Percentiles rank a stretch among this genome's conserved stretches.
Evolutionary conservation across 2,329 filamentous ascomycete genomes (phyloP).

Genomic region (Epichloe scottii): DNA sequence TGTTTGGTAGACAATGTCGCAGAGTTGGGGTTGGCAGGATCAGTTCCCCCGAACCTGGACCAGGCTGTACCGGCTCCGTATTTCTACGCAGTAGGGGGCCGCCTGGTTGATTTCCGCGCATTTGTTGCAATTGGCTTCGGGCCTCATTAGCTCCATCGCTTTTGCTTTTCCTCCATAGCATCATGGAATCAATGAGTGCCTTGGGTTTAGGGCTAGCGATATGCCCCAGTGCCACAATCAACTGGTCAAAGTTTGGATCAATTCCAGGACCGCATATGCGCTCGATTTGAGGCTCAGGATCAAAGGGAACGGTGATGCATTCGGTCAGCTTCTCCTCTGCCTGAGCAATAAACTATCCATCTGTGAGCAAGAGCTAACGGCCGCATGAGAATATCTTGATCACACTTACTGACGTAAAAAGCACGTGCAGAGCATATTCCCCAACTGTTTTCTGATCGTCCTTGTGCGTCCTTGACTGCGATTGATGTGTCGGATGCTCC

Average conservation of each 20-base stretch:
- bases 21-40: conserved; percentile 21
- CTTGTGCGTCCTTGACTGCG: conserved; percentile 58
- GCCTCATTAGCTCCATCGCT: conserved; percentile 74
- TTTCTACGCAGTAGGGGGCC: conserved; percentile 54
- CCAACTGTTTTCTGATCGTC: conserved; percentile 86
- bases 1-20: conserved; percentile 41
- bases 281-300: conserved; percentile 76
- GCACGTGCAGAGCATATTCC: conserved; percentile 90
- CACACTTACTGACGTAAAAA: conserved; percentile 72
- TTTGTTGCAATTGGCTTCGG: conserved; percentile 43
- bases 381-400: neutral
- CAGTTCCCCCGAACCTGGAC: conserved; percentile 14
- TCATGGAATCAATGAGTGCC: conserved; percentile 89
- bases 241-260: conserved; percentile 82
- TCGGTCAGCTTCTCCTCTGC: conserved; percentile 94
- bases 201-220: conserved; percentile 92
- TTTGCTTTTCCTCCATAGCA: conserved; percentile 95
- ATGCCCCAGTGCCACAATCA: conserved; percentile 84
- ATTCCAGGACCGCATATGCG: conserved; percentile 80
- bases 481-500: conserved; percentile 63
- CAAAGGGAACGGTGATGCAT: conserved; percentile 67
- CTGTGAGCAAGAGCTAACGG: conserved; percentile 8
- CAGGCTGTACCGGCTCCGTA: conserved; percentile 54
- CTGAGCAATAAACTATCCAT: conserved; percentile 67
- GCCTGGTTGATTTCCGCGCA: conserved; percentile 28